Base-by-base conservation (phyloP, 1,284 basidiomycete species). In the Melanopsichium pennsylvanicum region DNA sequence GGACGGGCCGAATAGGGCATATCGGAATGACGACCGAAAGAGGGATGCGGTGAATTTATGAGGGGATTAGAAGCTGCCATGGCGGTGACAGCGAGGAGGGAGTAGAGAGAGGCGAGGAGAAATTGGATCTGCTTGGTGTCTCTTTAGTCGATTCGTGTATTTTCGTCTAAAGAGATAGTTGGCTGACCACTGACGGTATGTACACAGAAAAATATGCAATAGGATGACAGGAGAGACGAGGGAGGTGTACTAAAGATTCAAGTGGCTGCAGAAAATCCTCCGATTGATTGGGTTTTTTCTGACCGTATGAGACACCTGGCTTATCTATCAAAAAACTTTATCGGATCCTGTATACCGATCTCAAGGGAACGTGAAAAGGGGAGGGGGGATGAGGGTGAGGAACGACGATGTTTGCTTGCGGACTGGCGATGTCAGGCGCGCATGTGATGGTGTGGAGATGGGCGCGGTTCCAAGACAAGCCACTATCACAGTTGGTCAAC, bases 31-130 rank as follows among this genome's bases (percentile, higher is more conserved):
- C 63, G 54, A 25, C 46, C 33, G 13, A 60, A 21, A 12, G 23
- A 47, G 22, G 42, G 8, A 39, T 48, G 54, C 11, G 64, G 58
- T 10, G 64, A 61, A 26, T 49, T 57, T 40, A 58, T 42, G 26
- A 61, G 45, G 13, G 64, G 58, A 8, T 60, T 57, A 16, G 58
- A 68, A 13, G 64, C 54, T 8, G 58, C 59, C 64, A 68, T 68
- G 43, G 5, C 34, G 36, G 19, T 3, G 18, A 31, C 5, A 11
- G 12, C 12, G 9, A 26, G 16, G 13, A 16, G 3, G 15, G 21
- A 23, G 40, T 13, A 44, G 25, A 27, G 18, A 35, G 19, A 10
- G 48, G 22, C 18, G 29, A 5, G n/a, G 18, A 34, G 8, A 26
- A 29, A 22, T 22, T 32, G 18, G 37, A 9, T n/a, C n/a, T n/a